Evolutionary conservation across 78 protist species (phyloP).

Genomic region (Dictyostelium citrinum): DNA sequence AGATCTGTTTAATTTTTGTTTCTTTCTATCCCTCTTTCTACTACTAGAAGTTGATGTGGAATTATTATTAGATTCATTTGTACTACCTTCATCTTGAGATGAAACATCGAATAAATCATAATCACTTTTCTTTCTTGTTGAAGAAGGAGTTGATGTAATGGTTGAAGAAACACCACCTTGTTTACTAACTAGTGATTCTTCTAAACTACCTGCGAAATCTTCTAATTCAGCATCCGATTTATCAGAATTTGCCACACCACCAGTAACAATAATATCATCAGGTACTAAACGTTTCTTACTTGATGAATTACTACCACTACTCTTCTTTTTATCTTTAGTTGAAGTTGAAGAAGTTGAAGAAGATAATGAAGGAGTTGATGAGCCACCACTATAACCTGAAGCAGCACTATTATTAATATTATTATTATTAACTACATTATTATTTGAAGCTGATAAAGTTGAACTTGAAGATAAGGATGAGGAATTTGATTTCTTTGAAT

Average conservation of each 20-base stretch:
- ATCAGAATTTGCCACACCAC: neutral
- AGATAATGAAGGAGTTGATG: neutral
- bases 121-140: neutral
- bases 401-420: neutral
- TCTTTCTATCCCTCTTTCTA: neutral
- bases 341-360: neutral
- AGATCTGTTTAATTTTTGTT: neutral
- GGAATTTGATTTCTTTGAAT: neutral
- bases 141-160: neutral
- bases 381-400: neutral
- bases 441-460: neutral
- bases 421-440: neutral
- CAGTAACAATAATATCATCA: slow-evolving; percentile 52
- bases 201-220: slow-evolving; percentile 56
- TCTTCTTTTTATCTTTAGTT: neutral
- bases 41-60: neutral
- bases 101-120: neutral
- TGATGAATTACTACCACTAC: neutral
- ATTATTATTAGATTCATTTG: neutral
- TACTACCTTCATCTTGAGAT: slow-evolving; percentile 9
- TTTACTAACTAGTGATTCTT: neutral
- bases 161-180: neutral
- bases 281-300: neutral
- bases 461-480: neutral
- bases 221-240: slow-evolving; percentile 27